These are phyloP conservation scores for Lentinula guzmanii DNA, from an alignment of 768 basidiomycete species.

Conservation along the genomic window DNA sequence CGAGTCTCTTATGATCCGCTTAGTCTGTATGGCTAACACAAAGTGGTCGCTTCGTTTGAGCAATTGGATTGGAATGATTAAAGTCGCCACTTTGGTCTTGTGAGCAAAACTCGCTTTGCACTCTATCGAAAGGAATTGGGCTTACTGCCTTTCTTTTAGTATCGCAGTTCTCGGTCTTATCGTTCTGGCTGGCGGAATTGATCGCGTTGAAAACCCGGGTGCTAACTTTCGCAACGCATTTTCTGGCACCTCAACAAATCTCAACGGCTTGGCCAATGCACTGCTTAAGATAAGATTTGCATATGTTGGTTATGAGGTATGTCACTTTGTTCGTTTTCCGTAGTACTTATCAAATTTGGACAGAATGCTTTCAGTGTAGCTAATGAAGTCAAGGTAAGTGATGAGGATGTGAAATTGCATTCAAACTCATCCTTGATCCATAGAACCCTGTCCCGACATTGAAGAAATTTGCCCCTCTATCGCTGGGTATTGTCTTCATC, in stretches of 20 bases:
- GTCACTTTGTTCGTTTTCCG: constrained; percentile 19
- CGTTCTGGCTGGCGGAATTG: constrained; percentile 49
- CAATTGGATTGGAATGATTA: constrained; percentile 27
- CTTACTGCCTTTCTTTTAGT: constrained; percentile 10
- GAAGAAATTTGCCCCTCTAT: constrained; percentile 37
- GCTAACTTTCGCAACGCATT: constrained; percentile 56
- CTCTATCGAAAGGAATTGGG: not conserved
- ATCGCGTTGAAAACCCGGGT: constrained; percentile 49
- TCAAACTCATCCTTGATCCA: not conserved
- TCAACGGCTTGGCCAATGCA: constrained; percentile 5
- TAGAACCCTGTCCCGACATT: constrained; percentile 39
- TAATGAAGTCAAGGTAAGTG: constrained; percentile 22
- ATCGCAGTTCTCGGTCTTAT: constrained; percentile 54
- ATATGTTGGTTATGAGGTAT: constrained; percentile 30
- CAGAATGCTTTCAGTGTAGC: constrained; percentile 42
- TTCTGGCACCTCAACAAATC: constrained; percentile 30
- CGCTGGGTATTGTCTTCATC: constrained; percentile 37
- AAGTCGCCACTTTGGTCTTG: constrained; percentile 25
- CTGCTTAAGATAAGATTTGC: constrained; percentile 19
- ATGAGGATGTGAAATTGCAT: not conserved
- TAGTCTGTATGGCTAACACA: constrained; percentile 24
- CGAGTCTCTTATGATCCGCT: constrained; percentile 3
- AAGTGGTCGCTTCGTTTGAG: constrained; percentile 33
- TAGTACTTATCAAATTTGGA: not conserved
- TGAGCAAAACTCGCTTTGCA: constrained; percentile 7